Base-by-base conservation (phyloP, 202 grass and related monocot genomes). In the Bolboschoenoplectus hybrid region DNA sequence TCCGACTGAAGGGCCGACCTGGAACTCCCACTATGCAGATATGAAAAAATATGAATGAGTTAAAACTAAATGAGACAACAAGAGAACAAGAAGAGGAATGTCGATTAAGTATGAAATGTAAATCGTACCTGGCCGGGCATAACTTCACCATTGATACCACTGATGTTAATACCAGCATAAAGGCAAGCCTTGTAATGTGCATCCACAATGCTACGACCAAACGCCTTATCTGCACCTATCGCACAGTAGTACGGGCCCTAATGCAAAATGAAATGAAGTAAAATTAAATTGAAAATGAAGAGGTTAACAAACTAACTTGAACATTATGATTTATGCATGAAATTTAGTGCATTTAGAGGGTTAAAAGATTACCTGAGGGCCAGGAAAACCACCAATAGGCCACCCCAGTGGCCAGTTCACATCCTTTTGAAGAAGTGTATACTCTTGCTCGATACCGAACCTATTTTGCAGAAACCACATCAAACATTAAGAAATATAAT, bases 211-310 rank as follows among this genome's bases (percentile, higher is more conserved):
- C 95, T 93, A 2, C 95, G 91, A 0, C 95, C 93, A 5, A 95
- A 98, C 2, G 91, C 83, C 74, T 95, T 98, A 34, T 98, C 91
- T 0, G 95, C 95, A 76, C 95, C 95, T 2, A 62, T 75, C 0
- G 84, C 83, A 2, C 95, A 95, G 81, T 98, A 98, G 74, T 98
- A 95, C n/a, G 95, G 95, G n/a, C 95, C 93, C 95, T 95, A 87
- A 40, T 47, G 4, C 9, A 47, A 26, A 26, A 26, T 26, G 26
- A 44, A 56, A 36, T 61, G 1, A 49, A 60, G n/a, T 74, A n/a
- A 82, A 14, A 19, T 44, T 69, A 53, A 72, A 77, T 58, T 11
- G 44, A 9, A 40, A 67, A 16, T 26, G 38, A 50, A 26, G 26
- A 26, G 26, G 26, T 73, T 41, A 49, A 45, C 9, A 51, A 50